Base-by-base conservation (phyloP, 495 filamentous ascomycete species). In the Tuber calosporum region DNA sequence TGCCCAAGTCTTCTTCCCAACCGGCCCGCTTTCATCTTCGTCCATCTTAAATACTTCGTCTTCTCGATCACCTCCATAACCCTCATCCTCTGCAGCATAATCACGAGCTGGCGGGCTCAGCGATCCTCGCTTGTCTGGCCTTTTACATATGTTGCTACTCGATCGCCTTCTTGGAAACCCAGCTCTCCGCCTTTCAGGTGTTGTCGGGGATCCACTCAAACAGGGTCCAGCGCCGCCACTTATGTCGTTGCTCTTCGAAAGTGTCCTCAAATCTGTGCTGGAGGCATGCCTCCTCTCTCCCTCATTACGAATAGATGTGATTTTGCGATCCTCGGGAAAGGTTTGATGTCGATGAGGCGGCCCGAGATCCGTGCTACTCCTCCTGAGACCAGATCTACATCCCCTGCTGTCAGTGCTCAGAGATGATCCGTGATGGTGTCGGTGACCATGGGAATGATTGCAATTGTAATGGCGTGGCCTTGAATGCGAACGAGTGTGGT, bases 1-100 rank as follows among this genome's bases (percentile, higher is more conserved):
- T 30, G 80, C 80, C 80, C 80, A 82, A 22, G 79, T 75, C 68
- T 74, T 79, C 67, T 81, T 75, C 34, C 72, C 73, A 38, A 30
- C 20, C 30, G 78, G 77, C 40, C 41, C 39, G 26, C 69, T 66
- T 62, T 77, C 74, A 72, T 81, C 80, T 17, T 82, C 80, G 74
- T 93, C 91, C 90, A 93, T 92, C 11, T 87, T 76, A 78, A 93
- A 93, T 9, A 91, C 86, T 30, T 90, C 90, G 74, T 93, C 88
- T 77, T 93, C 93, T 42, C 84, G 85, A 79, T 94, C 91, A 20
- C 88, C 91, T 75, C 91, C 89, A 83, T 96, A 96, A 8, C 89
- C 93, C 62, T 92, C 91, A 72, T 97, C 88, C 75, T 89, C 79
- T 7, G 40, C 75, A 67, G 62, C 66, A 79, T 72, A 79, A 45